These are phyloP conservation scores for Corylus americana DNA, from an alignment of 306 rosid species.

Conservation along the genomic window DNA sequence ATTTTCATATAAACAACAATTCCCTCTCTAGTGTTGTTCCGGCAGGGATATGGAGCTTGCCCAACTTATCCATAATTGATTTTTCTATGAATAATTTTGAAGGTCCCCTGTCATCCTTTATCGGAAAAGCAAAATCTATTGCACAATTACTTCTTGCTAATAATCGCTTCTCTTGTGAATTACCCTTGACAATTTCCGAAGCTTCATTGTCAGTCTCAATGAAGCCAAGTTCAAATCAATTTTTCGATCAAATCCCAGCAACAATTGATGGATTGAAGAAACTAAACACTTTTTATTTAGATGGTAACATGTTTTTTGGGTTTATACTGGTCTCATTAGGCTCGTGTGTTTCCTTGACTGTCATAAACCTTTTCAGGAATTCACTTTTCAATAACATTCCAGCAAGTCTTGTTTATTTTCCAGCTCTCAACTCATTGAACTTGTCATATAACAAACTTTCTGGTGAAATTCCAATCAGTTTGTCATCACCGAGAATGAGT, in stretches of 20 bases:
- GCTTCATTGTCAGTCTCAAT: conserved; percentile 57
- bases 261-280: conserved; percentile 62
- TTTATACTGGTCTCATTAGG: conserved; percentile 64
- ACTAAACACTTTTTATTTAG: conserved; percentile 46
- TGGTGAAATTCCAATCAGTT: conserved; percentile 60
- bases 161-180: conserved; percentile 68
- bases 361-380: conserved; percentile 59
- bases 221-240: conserved; percentile 49
- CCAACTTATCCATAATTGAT: no score
- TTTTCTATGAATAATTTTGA: conserved; percentile 34
- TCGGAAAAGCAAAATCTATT: conserved; percentile 65
- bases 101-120: conserved; percentile 64
- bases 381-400: conserved; percentile 64
- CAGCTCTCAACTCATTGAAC: conserved; percentile 68
- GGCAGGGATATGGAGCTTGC: no score
- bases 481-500: conserved; percentile 63
- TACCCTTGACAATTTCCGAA: conserved; percentile 54
- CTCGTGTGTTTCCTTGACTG: conserved; percentile 59
- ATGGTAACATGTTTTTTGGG: conserved; percentile 63
- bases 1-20: no score
- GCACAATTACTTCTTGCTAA: conserved; percentile 51
- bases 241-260: conserved; percentile 64
- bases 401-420: conserved; percentile 54
- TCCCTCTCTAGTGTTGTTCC: no score
- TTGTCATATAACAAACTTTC: conserved; percentile 69